phyloP scores from a whole-genome alignment of 192 early-diverging fungal species.

The Coemansia sp. region DNA sequence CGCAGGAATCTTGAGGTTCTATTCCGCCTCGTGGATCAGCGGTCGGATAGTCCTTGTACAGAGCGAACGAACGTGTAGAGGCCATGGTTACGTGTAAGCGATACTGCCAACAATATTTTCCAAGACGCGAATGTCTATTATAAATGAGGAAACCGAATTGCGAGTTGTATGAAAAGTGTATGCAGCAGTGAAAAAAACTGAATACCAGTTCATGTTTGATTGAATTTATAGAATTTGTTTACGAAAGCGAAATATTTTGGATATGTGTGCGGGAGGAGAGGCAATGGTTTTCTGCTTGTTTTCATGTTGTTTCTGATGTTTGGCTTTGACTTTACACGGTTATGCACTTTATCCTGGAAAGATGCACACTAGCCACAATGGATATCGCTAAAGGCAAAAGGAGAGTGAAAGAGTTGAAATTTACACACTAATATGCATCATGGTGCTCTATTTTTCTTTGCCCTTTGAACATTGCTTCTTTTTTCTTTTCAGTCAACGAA shows the following conservation, averaged over 20 bases:
- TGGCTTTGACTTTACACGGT: neutral
- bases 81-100: neutral
- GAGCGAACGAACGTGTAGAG: neutral
- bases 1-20: slow-evolving; percentile 17
- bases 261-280: neutral
- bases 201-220: neutral
- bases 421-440: neutral
- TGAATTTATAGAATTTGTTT: neutral
- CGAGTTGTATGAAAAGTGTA: neutral
- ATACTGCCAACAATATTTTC: neutral
- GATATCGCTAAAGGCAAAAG: neutral
- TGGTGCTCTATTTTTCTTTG: neutral
- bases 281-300: neutral
- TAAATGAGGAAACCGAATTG: neutral
- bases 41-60: slow-evolving; percentile 38
- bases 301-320: neutral
- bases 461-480: neutral
- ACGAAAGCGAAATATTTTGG: neutral
- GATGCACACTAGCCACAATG: neutral
- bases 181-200: neutral
- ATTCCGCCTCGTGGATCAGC: slow-evolving; percentile 28
- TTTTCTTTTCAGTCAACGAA: neutral
- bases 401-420: neutral
- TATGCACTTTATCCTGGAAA: neutral
- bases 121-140: neutral